Evolutionary conservation across 2,329 filamentous ascomycete species (phyloP).

Genomic region (Plectosphaerella plurivora): DNA sequence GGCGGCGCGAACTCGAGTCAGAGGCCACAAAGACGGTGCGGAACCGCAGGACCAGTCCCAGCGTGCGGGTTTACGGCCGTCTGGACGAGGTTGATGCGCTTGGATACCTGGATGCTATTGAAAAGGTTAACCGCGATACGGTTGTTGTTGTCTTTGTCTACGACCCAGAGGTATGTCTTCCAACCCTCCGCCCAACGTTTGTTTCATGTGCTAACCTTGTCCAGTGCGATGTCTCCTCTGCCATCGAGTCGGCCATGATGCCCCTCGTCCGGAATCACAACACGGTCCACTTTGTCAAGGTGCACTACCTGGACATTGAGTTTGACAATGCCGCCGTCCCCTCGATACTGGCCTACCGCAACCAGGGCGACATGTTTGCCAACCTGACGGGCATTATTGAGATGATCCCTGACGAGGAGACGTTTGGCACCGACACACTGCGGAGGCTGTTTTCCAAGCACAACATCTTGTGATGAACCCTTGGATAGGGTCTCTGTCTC

Average conservation of each 20-base stretch:
- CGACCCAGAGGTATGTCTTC: constrained; percentile 70
- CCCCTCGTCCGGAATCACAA: constrained; percentile 69
- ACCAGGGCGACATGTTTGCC: constrained; percentile 82
- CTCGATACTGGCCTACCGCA: constrained; percentile 82
- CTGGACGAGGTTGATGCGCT: constrained; percentile 82
- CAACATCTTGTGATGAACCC: constrained; percentile 39
- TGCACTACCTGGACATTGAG: constrained; percentile 88
- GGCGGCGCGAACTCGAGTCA: constrained; percentile 71
- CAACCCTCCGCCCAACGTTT: neutral
- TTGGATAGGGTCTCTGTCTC: neutral
- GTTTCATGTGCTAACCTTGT: constrained; percentile 13
- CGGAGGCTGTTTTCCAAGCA: constrained; percentile 49
- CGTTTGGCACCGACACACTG: constrained; percentile 51
- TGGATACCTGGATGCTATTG: constrained; percentile 93
- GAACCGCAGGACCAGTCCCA: constrained; percentile 70
- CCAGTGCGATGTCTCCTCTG: constrained; percentile 72
- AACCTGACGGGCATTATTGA: constrained; percentile 83
- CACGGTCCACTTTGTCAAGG: constrained; percentile 79
- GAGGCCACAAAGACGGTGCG: constrained; percentile 50
- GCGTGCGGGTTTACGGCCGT: constrained; percentile 70
- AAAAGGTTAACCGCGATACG: constrained; percentile 77
- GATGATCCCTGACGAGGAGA: constrained; percentile 70
- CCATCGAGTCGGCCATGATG: constrained; percentile 73
- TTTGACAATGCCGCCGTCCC: constrained; percentile 88
- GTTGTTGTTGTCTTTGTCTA: constrained; percentile 92